Evolutionary conservation across 768 basidiomycete genomes (phyloP).

Genomic region (Leccinellum albellum): DNA sequence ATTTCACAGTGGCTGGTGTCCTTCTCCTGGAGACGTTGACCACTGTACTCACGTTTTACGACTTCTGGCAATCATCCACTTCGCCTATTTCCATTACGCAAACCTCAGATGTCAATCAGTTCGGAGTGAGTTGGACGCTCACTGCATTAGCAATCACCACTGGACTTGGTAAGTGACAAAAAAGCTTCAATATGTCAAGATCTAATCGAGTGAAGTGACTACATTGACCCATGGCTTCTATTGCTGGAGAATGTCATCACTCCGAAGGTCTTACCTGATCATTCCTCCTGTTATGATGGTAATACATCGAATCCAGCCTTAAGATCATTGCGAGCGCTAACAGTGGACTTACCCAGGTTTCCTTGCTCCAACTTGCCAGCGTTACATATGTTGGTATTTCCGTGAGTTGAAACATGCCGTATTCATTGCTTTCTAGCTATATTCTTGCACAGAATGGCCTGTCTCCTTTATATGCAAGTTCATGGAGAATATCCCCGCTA

Average conservation of each 20-base stretch:
- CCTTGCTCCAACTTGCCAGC: conserved; percentile 20
- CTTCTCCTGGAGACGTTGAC: conserved; percentile 18
- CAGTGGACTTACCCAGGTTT: conserved; percentile 8
- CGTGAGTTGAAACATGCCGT: not conserved
- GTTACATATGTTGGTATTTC: conserved; percentile 1
- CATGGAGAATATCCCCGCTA: not conserved
- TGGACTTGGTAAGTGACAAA: conserved; percentile 20
- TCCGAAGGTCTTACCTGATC: conserved; percentile 1
- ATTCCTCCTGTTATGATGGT: conserved; percentile 17
- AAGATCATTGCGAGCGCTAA: not conserved
- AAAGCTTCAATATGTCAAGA: not conserved
- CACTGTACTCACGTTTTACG: conserved; percentile 8
- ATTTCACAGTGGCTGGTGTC: conserved; percentile 15
- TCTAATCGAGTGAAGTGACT: not conserved
- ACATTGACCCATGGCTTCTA: conserved; percentile 15
- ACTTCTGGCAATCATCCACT: conserved; percentile 5
- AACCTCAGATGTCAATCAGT: not conserved
- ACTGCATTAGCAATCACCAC: not conserved
- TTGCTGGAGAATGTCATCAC: conserved; percentile 21
- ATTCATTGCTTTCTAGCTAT: not conserved
- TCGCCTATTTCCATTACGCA: not conserved
- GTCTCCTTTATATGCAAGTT: not conserved
- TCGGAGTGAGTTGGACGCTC: not conserved
- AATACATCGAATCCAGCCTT: not conserved
- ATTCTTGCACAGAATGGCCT: not conserved